A percentile compares a stretch with the other conserved stretches of the same genome.
These are phyloP conservation scores for Ophiostoma himal-ulmi DNA, from an alignment of 2,329 filamentous ascomycete species.

Conservation along the genomic window DNA sequence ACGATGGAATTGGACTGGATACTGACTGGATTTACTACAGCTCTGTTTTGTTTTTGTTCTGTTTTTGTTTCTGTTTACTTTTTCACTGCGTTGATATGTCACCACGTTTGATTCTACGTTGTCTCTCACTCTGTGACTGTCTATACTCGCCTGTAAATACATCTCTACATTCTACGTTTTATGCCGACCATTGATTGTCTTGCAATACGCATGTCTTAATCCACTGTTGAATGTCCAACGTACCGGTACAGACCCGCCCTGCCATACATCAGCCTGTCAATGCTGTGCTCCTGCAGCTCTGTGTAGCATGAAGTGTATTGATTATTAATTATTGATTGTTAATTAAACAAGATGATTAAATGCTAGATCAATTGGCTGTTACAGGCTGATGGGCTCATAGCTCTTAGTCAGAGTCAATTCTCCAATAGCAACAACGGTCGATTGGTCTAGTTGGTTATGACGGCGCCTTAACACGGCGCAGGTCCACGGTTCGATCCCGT, in stretches of 20 bases:
- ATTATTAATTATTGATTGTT: background rate
- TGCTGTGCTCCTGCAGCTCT: constrained; percentile 8
- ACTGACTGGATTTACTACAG: constrained; percentile 7
- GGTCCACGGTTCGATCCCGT: constrained; percentile 17
- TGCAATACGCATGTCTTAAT: background rate
- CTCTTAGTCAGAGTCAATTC: background rate
- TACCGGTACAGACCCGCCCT: background rate
- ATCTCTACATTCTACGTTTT: background rate
- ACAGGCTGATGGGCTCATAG: background rate
- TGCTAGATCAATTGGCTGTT: no score
- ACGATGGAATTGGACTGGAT: constrained; percentile 13
- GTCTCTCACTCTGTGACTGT: background rate
- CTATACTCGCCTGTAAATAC: background rate
- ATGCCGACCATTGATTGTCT: background rate
- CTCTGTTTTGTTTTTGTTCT: constrained; percentile 1
- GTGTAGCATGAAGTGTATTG: background rate
- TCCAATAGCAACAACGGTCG: background rate
- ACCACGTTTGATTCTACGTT: background rate
- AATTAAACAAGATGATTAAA: no score
- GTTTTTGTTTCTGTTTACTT: background rate
- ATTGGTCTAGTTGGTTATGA: constrained; percentile 17
- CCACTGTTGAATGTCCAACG: background rate
- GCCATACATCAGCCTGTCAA: constrained; percentile 12
- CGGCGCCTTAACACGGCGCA: constrained; percentile 16
- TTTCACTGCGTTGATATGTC: background rate